Evolutionary conservation across 148 eudicot genomes (phyloP), one percentile per base, ranked within the genome.

Genomic region (Hydrangea macrophylla): DNA sequence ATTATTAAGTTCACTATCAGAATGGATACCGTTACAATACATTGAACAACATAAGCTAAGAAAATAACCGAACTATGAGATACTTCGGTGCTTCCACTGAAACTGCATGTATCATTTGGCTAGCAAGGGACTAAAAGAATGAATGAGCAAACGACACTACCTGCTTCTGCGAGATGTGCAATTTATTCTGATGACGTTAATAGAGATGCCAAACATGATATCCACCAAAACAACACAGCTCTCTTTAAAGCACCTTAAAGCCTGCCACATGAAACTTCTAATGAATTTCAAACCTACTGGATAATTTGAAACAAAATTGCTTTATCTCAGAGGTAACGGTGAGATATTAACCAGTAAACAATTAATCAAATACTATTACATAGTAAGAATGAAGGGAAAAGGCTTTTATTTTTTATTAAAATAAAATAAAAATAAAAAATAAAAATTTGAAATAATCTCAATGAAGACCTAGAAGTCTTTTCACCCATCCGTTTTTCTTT

Each of bases 151-250:
- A 31, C 61, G 39, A 59, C 69, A 17, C 6, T 80, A 84, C 96
- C 92, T 84, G 80, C 72, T 69, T 23, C 17, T 71, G 58, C 48
- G 55, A 60, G 75, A 69, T 73, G 58, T 65, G 50, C 50, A 42
- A 79, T 73, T 85, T 54, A 75, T 57, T 79, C 87, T 66, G 74
- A 77, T 57, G 33, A 79, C 22, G 44, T 78, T 87, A 53, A 84
- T 58, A 26, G 62, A 73, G 66, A 80, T 70, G 64, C 81, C 86
- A 75, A 85, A 85, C 72, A 80, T 70, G 72, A 85, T 63, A 35
- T 85, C 90, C 72, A 77, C 58, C 27, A 82, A 27, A 72, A 78
- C 59, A 60, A 65, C 20, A 45, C 67, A 70, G 71, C 77, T 71
- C 55, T 85, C 87, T 60, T 64, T 48, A 22, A 81, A 22, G 66